Base-by-base conservation (phyloP, 148 eudicot species). In the Amaranthus cruentus region DNA sequence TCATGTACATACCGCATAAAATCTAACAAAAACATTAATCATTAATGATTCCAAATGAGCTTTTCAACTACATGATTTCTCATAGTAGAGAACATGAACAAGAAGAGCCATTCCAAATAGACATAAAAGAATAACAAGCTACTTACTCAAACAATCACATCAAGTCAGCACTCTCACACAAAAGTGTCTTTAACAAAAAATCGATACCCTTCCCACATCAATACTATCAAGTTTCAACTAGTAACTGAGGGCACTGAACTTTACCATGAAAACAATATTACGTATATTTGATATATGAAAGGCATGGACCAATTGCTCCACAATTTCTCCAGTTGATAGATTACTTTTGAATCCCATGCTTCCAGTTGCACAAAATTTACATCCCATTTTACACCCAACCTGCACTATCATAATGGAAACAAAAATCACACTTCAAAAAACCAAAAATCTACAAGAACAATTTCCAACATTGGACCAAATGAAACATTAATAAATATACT, bases 351-450 rank as follows among this genome's bases (percentile, higher is more conserved):
- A 95, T 73, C 98, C 97, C 98, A 95, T 95, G 81, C 88, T 95
- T 60, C 98, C 98, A 48, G 98, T 95, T 5, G 98, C 98, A 82
- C 98, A 95, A 70, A 95, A 91, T 53, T 53, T 95, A 83, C 97
- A 95, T 48, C 93, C 97, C 98, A 95, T 95, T 81, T 95, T 95
- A 83, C 98, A 95, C 76, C 98, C 97, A 78, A 95, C 97, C 98
- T 95, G 76, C 60, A 79, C 11, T 11, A 73, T 9, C 38, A 64
- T 68, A 68, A 8, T 8, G 46, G 61, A 71, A 68, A 6, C 28
- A 62, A 14, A 46, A 55, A n/a, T 81, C 47, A 48, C 56, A 11
- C 18, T 47, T 9, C 4, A 58, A 71, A 62, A 18, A 47, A 55
- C 13, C 43, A 9, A 48, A 43, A 64, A 38, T 13, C 53, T 57